A percentile compares a stretch with the other conserved stretches of the same genome.
Conservation (phyloP, 768 basidiomycete species). For the Imleria badia region DNA sequence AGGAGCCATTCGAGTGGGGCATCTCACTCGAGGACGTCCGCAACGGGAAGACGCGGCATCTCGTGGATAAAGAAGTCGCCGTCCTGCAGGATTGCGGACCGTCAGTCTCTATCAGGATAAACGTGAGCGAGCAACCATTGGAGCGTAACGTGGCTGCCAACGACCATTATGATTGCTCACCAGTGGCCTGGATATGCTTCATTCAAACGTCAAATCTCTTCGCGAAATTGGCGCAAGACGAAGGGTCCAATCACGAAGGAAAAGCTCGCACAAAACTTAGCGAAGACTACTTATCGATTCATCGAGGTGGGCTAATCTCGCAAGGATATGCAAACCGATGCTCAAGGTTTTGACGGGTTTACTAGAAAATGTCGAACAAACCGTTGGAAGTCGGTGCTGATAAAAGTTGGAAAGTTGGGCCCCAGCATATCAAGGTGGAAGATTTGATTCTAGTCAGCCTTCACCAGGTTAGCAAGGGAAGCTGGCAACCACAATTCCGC, state of each 20-base stretch:
- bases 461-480: constrained; percentile 76
- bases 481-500: constrained; percentile 74
- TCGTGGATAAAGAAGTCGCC: constrained; percentile 53
- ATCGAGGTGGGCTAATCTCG: constrained; percentile 46
- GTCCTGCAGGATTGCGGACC: constrained; percentile 69
- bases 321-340: not conserved
- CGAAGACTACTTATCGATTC: constrained; percentile 65
- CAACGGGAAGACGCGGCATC: constrained; percentile 51
- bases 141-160: not conserved
- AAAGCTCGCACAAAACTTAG: constrained; percentile 69
- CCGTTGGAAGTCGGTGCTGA: constrained; percentile 59
- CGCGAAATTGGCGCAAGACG: constrained; percentile 69
- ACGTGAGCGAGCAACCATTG: constrained; percentile 39
- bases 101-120: constrained; percentile 69
- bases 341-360: not conserved
- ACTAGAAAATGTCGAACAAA: constrained; percentile 49
- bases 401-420: constrained; percentile 55
- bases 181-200: constrained; percentile 79
- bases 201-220: constrained; percentile 73
- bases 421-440: constrained; percentile 53
- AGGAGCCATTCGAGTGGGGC: constrained; percentile 54
- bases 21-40: constrained; percentile 60
- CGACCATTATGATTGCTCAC: not conserved
- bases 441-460: constrained; percentile 71
- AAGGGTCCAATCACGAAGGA: constrained; percentile 70